Evolutionary conservation across 495 filamentous ascomycete species (phyloP).

Genomic region (Cercophora samala): DNA sequence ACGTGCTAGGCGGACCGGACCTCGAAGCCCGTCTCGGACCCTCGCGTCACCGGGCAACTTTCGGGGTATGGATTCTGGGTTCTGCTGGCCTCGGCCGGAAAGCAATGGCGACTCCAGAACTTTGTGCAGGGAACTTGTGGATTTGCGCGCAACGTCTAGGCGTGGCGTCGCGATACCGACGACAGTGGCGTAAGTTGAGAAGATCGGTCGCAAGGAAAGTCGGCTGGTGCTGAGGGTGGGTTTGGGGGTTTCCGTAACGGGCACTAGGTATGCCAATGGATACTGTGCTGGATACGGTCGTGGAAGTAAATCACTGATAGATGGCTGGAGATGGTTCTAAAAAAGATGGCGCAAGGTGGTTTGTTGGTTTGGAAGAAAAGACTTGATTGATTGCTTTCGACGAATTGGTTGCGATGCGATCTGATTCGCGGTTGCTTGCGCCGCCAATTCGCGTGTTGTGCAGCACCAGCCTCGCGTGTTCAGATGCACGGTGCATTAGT

Average conservation of each 20-base stretch:
- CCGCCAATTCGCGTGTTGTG: neutral
- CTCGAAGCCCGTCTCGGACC: neutral
- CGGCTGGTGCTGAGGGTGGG: neutral
- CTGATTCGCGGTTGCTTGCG: neutral
- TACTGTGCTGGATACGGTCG: neutral
- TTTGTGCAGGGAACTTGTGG: neutral
- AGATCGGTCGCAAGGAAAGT: neutral
- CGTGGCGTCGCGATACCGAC: neutral
- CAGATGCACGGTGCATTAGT: neutral
- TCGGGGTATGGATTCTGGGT: neutral
- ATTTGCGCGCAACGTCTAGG: neutral
- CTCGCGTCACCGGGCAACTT: neutral
- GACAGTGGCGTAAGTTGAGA: neutral
- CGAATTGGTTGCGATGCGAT: neutral
- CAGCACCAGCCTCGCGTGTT: slow-evolving; percentile 2
- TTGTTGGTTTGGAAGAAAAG: neutral
- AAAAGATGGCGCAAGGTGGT: neutral
- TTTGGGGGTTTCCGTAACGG: neutral
- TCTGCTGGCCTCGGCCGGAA: neutral
- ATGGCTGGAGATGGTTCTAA: neutral
- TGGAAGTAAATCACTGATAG: neutral
- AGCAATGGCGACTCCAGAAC: neutral
- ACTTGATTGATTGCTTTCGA: neutral
- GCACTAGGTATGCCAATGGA: neutral
- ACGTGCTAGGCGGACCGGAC: neutral